phyloP scores from a whole-genome alignment of 345 rosid species.

The Hibiscus mutabilis region DNA sequence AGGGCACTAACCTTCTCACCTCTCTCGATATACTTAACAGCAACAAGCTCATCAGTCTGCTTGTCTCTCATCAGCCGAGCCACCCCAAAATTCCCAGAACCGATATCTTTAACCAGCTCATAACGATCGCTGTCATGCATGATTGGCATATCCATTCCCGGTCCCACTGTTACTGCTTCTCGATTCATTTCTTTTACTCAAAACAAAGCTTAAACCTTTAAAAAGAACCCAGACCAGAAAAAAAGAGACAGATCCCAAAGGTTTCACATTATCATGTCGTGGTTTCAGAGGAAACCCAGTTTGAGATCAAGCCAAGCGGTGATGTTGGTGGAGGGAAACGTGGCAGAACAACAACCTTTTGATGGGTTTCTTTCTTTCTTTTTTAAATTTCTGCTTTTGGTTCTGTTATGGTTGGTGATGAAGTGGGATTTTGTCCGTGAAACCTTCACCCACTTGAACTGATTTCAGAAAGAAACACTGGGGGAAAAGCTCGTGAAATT shows the following conservation, averaged over 20 bases:
- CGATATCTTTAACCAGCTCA: constrained; percentile 69
- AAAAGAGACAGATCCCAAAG: not conserved
- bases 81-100: constrained; percentile 74
- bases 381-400: not conserved
- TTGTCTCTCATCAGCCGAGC: constrained; percentile 77
- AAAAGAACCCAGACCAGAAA: not conserved
- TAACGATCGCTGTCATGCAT: constrained; percentile 78
- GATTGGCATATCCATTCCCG: constrained; percentile 85
- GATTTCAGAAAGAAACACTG: constrained; percentile 13
- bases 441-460: constrained; percentile 31
- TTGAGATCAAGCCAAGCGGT: constrained; percentile 19
- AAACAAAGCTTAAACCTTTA: not conserved
- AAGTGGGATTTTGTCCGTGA: constrained; percentile 39
- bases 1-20: constrained; percentile 58
- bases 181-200: constrained; percentile 51
- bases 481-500: constrained; percentile 23
- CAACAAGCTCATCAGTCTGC: constrained; percentile 64
- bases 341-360: constrained; percentile 18
- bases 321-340: constrained; percentile 16
- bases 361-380: constrained; percentile 3
- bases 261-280: constrained; percentile 20
- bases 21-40: constrained; percentile 88
- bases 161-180: constrained; percentile 53
- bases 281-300: constrained; percentile 5
- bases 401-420: constrained; percentile 23